Percentiles rank a stretch among this genome's conserved stretches.
These are phyloP conservation scores for Lactifluus rugatus DNA, from an alignment of 768 basidiomycete species.

Conservation along the genomic window DNA sequence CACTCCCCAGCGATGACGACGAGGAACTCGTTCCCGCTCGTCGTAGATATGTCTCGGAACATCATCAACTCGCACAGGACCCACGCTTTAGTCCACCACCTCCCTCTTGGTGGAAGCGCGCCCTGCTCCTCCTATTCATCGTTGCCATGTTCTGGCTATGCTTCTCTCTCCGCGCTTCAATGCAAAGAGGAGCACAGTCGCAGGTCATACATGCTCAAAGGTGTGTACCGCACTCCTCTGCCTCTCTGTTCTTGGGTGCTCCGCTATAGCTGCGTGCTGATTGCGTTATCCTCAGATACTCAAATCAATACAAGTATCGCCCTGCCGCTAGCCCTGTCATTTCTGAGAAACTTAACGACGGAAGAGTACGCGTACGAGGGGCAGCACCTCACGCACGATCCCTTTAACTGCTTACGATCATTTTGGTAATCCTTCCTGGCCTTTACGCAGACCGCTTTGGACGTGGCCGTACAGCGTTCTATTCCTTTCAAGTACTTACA, in stretches of 20 bases:
- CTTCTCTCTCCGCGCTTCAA: conserved; percentile 22
- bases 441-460: not conserved
- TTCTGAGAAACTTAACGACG: conserved; percentile 67
- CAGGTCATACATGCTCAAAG: conserved; percentile 53
- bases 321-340: conserved; percentile 81
- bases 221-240: conserved; percentile 30
- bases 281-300: conserved; percentile 45
- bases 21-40: not conserved
- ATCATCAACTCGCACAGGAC: conserved; percentile 24
- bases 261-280: not conserved
- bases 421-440: not conserved
- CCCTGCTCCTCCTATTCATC: conserved; percentile 36
- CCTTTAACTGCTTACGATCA: not conserved
- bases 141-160: conserved; percentile 34
- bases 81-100: conserved; percentile 42
- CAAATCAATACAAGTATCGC: conserved; percentile 69
- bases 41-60: conserved; percentile 4
- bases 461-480: not conserved
- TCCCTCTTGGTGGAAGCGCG: conserved; percentile 43
- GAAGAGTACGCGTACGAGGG: conserved; percentile 58
- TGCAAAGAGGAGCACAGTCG: conserved; percentile 23
- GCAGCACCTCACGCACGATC: conserved; percentile 34
- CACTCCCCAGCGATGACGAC: conserved; percentile 15
- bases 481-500: not conserved
- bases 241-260: not conserved